Evolutionary conservation across 1,284 basidiomycete species (phyloP), one percentile per base, ranked within the genome.

Genomic region (Retiboletus flavoniger): DNA sequence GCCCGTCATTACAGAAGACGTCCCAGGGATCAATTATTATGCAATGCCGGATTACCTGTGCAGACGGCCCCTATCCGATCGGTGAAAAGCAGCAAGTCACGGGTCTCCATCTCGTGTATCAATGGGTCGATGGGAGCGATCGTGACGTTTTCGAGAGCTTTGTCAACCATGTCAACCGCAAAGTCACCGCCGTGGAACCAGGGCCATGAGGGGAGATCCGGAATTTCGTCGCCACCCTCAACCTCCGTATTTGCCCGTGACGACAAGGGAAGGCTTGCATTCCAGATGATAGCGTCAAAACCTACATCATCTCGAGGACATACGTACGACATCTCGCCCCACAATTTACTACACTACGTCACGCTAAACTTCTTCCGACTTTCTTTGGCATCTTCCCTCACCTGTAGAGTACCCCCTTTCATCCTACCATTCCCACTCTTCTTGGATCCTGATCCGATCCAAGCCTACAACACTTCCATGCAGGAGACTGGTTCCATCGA

Each of bases 71-170:
- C 3, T 56, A 55, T 35, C 51, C 64, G 17, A 50, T 51, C 17
- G 43, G 59, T 49, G 49, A 56, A 58, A 58, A 58, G 31, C 51
- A 47, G 31, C 56, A 51, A 26, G 31, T 32, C 31, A 52, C n/a
- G 28, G 53, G 57, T 56, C 44, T 48, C 35, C 54, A 63, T 21
- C 58, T 88, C 6, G 69, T 77, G 50, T 79, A 82, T 55, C 75
- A 81, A 28, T 93, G 90, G 89, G 62, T 83, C 10, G 75, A 74
- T 53, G 92, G 91, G 0, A 65, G 58, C 21, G 84, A 91, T 35
- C 66, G 87, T 34, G 62, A 61, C 0, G 49, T 85, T 38, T 86
- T 90, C 42, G 89, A 92, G 63, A 82, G 82, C 38, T 86, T 94
- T 57, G 79, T 79, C 64, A 82, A 79, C 59, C 85, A 85, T 70